phyloP scores from a whole-genome alignment of 306 rosid genomes.

The Cucurbita argyrosperma region DNA sequence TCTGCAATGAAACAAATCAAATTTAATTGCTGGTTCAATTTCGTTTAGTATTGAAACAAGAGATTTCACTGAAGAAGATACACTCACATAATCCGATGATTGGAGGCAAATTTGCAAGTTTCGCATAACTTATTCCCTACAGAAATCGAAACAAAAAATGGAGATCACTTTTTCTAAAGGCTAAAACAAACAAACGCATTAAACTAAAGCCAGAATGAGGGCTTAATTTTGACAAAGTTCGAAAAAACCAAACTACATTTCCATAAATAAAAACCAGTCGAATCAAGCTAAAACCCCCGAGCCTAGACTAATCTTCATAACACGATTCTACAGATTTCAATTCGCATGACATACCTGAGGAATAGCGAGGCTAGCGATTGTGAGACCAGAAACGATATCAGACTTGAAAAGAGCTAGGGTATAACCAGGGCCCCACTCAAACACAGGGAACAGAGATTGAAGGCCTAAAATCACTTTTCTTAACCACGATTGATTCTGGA shows the following conservation, averaged over 20 bases:
- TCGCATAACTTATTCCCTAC: slow-evolving; percentile 98
- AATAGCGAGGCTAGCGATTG: slow-evolving; percentile 92
- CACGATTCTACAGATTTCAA: neutral
- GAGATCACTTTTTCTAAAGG: neutral
- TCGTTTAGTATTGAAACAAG: neutral
- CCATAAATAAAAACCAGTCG: neutral
- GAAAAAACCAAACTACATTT: neutral
- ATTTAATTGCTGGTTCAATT: neutral
- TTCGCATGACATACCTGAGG: slow-evolving; percentile 54
- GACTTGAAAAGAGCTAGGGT: slow-evolving; percentile 37
- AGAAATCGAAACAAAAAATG: neutral
- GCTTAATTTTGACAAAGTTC: neutral
- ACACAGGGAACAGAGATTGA: slow-evolving; percentile 65
- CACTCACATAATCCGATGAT: slow-evolving; percentile 83
- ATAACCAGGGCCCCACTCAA: slow-evolving; percentile 75
- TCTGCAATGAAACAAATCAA: slow-evolving; percentile 36
- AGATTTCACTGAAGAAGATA: neutral
- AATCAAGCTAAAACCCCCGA: neutral
- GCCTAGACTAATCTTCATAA: neutral
- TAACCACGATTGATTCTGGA: slow-evolving; percentile 45
- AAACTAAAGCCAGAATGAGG: neutral
- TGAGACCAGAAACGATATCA: slow-evolving; percentile 76
- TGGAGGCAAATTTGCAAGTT: slow-evolving; percentile 95
- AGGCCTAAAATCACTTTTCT: slow-evolving; percentile 41
- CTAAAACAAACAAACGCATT: neutral